Evolutionary conservation across 75 land plant genomes (phyloP), one percentile per base, ranked within the genome.

Genomic region (Isoetes taiwanensis): DNA sequence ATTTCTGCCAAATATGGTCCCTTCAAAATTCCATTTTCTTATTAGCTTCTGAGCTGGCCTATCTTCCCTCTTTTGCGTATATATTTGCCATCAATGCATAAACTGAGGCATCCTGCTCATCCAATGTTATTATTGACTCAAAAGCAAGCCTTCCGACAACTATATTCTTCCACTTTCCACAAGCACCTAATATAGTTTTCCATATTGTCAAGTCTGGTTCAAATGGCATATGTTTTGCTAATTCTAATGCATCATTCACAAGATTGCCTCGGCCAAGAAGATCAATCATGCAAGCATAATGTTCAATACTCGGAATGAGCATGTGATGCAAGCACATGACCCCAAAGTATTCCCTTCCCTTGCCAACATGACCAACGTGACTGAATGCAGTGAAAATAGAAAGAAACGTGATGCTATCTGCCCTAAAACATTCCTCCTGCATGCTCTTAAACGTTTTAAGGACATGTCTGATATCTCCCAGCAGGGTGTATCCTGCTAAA

Each of bases 161-260:
- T n/a, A n/a, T n/a, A n/a, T n/a, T n/a, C n/a, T n/a, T n/a, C n/a
- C n/a, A n/a, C n/a, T n/a, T n/a, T n/a, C 80, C 43, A 27, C 61
- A 67, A n/a, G 84, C 72, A 19, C 77, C 77, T 10, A 80, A 69
- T 43, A 80, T 41, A 14, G 84, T 77, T 10, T 72, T 78, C 84
- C 74, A 73, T 9, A 80, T 54, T 30, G 62, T 72, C 32, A 63
- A 50, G 64, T 73, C 71, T 1, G 84, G 69, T 23, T 48, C 59
- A 14, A 75, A n/a, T 5, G 75, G 76, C 46, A 81, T 42, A 6
- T 26, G 28, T 63, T 53, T 57, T 4, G 78, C 66, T 19, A 74
- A 62, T 1, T 71, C 62, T 1, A 16, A 66, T 12, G 81, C 85
- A 28, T 81, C 76, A 27, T 65, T 33, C 65, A 81, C 41, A 17